Evolutionary conservation across 2,329 filamentous ascomycete genomes (phyloP).

Genomic region (Trichothecium sympodiale): DNA sequence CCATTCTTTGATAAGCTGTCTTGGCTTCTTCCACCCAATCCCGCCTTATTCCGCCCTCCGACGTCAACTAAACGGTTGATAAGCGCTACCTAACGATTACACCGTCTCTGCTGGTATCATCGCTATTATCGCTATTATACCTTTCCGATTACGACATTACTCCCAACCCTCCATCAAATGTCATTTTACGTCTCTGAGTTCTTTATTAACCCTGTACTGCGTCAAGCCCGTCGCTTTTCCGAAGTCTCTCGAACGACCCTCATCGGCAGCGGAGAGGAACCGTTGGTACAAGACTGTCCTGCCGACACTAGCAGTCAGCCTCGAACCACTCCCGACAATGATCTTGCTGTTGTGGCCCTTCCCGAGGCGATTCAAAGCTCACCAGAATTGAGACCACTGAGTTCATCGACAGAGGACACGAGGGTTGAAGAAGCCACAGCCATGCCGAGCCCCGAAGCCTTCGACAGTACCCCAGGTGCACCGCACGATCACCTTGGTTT

Average conservation of each 20-base stretch:
- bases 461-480: slow-evolving; percentile 11
- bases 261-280: slow-evolving; percentile 20
- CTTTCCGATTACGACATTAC: not conserved
- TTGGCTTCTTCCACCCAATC: not conserved
- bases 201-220: slow-evolving; percentile 54
- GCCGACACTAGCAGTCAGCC: slow-evolving; percentile 1
- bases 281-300: slow-evolving; percentile 6
- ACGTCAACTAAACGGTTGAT: not conserved
- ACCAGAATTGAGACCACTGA: slow-evolving; percentile 17
- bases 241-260: slow-evolving; percentile 31
- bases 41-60: not conserved
- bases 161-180: slow-evolving; percentile 28
- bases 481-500: slow-evolving; percentile 22
- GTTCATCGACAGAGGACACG: slow-evolving; percentile 22
- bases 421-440: slow-evolving; percentile 16
- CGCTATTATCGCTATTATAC: not conserved
- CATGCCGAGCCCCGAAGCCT: slow-evolving; percentile 6
- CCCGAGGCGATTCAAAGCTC: slow-evolving; percentile 13
- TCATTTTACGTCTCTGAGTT: slow-evolving; percentile 53
- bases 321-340: slow-evolving; percentile 11
- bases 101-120: too few relatives aligned
- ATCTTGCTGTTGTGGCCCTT: slow-evolving; percentile 3
- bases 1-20: not conserved
- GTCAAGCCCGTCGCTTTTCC: slow-evolving; percentile 55
- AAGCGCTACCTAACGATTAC: not conserved